These are phyloP conservation scores for Sedum album DNA, from an alignment of 164 flowering plant species.

Conservation along the genomic window DNA sequence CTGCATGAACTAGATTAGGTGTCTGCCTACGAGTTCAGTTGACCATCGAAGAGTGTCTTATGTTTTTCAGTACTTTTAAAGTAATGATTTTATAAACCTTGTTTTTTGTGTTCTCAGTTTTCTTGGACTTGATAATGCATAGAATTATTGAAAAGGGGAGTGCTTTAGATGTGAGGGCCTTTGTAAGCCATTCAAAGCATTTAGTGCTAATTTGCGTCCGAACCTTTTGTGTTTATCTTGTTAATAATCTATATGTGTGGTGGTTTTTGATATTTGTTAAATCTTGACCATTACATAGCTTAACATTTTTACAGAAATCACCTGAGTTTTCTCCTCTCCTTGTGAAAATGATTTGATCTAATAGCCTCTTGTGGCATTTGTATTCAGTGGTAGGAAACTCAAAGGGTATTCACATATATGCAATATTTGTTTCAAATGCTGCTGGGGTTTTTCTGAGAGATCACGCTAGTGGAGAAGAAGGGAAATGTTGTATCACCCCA, in stretches of 20 bases:
- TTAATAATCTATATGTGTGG: neutral
- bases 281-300: neutral
- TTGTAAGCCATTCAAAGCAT: neutral
- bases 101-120: neutral
- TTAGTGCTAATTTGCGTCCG: neutral
- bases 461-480: slow-evolving; percentile 29
- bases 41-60: neutral
- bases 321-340: neutral
- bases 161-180: neutral
- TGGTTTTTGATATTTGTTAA: neutral
- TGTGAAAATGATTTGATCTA: neutral
- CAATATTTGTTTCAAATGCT: slow-evolving; percentile 47
- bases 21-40: neutral
- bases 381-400: slow-evolving; percentile 41
- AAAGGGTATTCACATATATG: slow-evolving; percentile 31
- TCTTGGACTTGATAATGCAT: neutral
- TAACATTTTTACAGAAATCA: neutral
- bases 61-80: neutral
- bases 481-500: slow-evolving; percentile 44
- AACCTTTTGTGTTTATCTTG: neutral
- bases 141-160: neutral
- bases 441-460: slow-evolving; percentile 41
- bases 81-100: neutral
- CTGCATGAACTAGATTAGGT: neutral
- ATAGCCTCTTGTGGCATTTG: neutral